Base-by-base conservation (phyloP, 352 stramenopile species). In the Sclerospora graminicola region DNA sequence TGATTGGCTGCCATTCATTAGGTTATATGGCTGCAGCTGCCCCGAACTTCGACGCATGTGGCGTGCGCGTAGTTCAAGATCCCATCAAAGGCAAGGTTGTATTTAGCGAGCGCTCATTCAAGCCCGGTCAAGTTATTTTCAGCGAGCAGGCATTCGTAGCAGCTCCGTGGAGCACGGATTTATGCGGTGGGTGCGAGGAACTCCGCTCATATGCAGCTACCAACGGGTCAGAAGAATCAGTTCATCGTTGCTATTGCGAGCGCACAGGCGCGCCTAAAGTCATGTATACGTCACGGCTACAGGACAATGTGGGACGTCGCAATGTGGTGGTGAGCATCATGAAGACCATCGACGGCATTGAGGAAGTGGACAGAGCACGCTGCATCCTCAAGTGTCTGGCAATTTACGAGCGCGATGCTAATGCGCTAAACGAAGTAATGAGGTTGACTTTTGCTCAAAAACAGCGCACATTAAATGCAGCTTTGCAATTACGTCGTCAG, bases 131-230 rank as follows among this genome's bases (percentile, higher is more conserved):
- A 16, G 69, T 86, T 21, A 80, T 89, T 41, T 89, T 89, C 54
- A 72, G 63, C 41, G 77, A 89, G 50, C 44, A 80, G 45, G 73
- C 77, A 16, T 86, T 89, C 45, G 77, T 86, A 35, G 77, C 60
- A 43, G 77, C 73, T 9, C 48, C 69, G 7, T 89, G 77, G 76
- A 79, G 62, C 51, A 82, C 66, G 11, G 66, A 82, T 27, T 51
- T 84, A 23, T 85, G 72, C 41, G 57, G 67, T 8, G 51, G 40
- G 24, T 84, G 73, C 30, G 72, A 85, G 28, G 61, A 82, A 46
- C 60, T 60, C 20, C 55, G 51, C 2, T 57, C 51, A 2, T 42
- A 54, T 35, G 60, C 51, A 36, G 34, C 30, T 26, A 54, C 21
- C 33, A 49, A 45, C 23, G 19, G 32, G 18, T 44, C 56, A 0